phyloP scores from a whole-genome alignment of 164 flowering plant species.

The Magnolia changhungtana region DNA sequence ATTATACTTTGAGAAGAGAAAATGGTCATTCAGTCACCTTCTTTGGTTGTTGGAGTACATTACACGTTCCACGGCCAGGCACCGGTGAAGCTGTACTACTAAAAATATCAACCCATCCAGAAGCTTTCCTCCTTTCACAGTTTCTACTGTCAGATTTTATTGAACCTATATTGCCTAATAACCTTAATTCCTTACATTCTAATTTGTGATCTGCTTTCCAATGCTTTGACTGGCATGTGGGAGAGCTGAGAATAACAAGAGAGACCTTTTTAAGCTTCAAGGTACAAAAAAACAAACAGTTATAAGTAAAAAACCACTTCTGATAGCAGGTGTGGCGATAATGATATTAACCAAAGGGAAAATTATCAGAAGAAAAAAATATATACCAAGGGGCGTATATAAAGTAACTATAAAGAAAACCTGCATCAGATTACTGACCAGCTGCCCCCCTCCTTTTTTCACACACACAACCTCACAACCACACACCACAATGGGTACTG shows the following conservation, averaged over 20 bases:
- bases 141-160: slow-evolving; percentile 3
- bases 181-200: slow-evolving; percentile 46
- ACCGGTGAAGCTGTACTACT: slow-evolving; percentile 23
- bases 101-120: slow-evolving; percentile 14
- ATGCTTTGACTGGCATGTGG: slow-evolving; percentile 56
- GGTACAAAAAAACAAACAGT: too few relatives aligned
- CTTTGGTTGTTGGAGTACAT: slow-evolving; percentile 32
- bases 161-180: slow-evolving; percentile 15
- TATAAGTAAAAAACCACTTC: too few relatives aligned
- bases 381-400: too few relatives aligned
- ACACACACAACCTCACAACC: too few relatives aligned
- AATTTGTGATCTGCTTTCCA: slow-evolving; percentile 67
- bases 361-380: too few relatives aligned
- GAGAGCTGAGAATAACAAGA: slow-evolving; percentile 40
- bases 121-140: slow-evolving; percentile 18
- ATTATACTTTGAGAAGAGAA: not conserved
- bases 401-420: too few relatives aligned
- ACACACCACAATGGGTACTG: too few relatives aligned
- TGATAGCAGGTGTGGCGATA: too few relatives aligned
- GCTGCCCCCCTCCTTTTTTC: too few relatives aligned
- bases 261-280: too few relatives aligned
- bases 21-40: slow-evolving; percentile 34
- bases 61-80: slow-evolving; percentile 33
- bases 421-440: too few relatives aligned
- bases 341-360: too few relatives aligned